These are phyloP conservation scores for Tulasnella sp. DNA, from an alignment of 768 basidiomycete species.

Conservation along the genomic window DNA sequence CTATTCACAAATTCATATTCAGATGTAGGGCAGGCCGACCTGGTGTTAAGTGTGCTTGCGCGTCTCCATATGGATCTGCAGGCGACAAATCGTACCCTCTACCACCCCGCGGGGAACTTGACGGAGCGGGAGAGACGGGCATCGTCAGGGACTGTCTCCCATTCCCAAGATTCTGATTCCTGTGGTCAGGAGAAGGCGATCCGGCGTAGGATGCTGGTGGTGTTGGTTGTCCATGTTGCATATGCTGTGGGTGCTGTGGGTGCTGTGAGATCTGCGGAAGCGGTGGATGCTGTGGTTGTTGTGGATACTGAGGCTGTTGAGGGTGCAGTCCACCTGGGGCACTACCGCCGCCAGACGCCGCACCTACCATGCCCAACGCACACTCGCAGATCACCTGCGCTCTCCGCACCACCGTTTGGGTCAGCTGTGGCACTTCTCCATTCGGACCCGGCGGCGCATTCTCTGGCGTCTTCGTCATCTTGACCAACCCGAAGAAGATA, in stretches of 20 bases:
- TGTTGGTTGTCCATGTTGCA: neutral
- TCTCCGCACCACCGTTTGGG: conserved; percentile 56
- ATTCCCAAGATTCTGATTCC: too few relatives aligned
- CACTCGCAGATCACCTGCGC: conserved; percentile 86
- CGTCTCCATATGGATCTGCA: too few relatives aligned
- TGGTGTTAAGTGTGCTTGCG: too few relatives aligned
- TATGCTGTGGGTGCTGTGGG: neutral
- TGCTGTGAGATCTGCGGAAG: too few relatives aligned
- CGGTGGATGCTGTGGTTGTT: neutral
- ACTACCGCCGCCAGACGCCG: neutral
- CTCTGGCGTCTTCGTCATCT: conserved; percentile 44
- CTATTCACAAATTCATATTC: too few relatives aligned
- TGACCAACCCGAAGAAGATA: conserved; percentile 80
- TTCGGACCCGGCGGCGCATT: conserved; percentile 20
- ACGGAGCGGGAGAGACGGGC: neutral
- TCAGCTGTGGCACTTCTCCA: conserved; percentile 12
- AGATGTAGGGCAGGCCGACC: too few relatives aligned
- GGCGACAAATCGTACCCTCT: too few relatives aligned
- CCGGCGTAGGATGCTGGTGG: neutral
- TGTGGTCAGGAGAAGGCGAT: neutral
- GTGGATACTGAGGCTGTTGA: neutral
- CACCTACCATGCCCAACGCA: conserved; percentile 35
- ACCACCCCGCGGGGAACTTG: neutral
- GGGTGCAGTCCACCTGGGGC: neutral
- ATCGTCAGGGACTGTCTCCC: neutral